These are phyloP conservation scores for Debaryomyces sp. DNA, from an alignment of 1,139 yeast genomes.

Conservation along the genomic window DNA sequence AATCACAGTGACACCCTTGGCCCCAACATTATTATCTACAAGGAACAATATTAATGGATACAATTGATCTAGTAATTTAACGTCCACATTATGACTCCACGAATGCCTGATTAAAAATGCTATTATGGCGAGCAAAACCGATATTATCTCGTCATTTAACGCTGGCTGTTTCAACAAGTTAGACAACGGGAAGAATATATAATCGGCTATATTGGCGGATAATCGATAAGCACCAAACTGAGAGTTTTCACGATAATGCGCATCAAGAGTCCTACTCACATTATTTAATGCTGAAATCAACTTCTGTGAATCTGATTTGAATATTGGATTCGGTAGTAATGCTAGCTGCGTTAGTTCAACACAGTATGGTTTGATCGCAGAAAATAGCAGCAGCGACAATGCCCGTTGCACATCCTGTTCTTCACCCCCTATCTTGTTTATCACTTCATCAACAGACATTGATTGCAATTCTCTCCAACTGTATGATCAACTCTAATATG, in stretches of 20 bases:
- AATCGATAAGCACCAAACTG: constrained; percentile 22
- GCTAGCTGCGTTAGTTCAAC: constrained; percentile 30
- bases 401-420: constrained; percentile 7
- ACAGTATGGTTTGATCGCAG: constrained; percentile 36
- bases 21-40: not conserved
- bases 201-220: constrained; percentile 41
- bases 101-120: constrained; percentile 30
- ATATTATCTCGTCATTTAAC: constrained; percentile 23
- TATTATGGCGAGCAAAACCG: constrained; percentile 30
- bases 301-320: constrained; percentile 16
- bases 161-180: constrained; percentile 31
- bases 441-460: constrained; percentile 3
- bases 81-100: constrained; percentile 35
- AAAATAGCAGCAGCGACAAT: constrained; percentile 35
- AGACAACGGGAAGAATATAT: constrained; percentile 45
- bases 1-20: not conserved
- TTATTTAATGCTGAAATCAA: constrained; percentile 14
- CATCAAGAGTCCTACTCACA: constrained; percentile 14
- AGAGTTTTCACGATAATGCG: constrained; percentile 19
- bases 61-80: constrained; percentile 36
- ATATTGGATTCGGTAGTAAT: constrained; percentile 15
- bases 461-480: not conserved
- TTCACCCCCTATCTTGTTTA: not conserved
- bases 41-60: constrained; percentile 34
- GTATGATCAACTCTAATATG: not conserved